Evolutionary conservation across 192 early-diverging fungal species (phyloP), one percentile per base, ranked within the genome.

Genomic region (Entophlyctis helioformis): DNA sequence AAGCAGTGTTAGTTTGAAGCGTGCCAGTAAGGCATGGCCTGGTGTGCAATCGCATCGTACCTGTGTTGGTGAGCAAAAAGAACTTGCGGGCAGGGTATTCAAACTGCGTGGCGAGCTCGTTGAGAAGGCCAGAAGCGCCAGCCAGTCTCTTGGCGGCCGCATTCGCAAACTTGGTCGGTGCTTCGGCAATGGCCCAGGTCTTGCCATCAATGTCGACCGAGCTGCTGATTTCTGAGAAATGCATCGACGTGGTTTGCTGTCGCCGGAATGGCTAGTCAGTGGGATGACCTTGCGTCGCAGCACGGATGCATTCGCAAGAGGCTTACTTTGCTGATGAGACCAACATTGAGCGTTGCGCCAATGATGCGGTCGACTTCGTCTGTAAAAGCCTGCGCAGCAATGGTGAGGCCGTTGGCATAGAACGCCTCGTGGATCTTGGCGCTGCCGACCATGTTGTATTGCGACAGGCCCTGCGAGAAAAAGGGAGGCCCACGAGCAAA

Each of bases 121-220:
- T 87, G 2, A 60, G 32, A 67, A 53, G 41, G 12, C 58, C 65
- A 16, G 56, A 48, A 42, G 54, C 54, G 19, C 36, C 40, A 36
- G 32, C 18, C 31, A 21, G 22, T 2, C 50, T 49, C 19, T 52
- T 48, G 0, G 47, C 35, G 37, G 48, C 55, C 21, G 57, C 53
- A 21, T 53, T 44, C 23, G 50, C 49, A 39, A 47, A 41, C 23
- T 26, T 51, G 4, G 62, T 51, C 10, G 37, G 50, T 15, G 52
- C 42, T 41, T 87, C 87, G 3, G 72, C 71, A 41, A 96, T 86
- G 8, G 78, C 80, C 78, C 85, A 84, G 1, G 86, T 83, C 46
- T 84, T 85, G 16, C 91, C 91, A 41, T 86, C 80, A 15, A 89
- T 51, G 10, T 67, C 64, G 26, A n/a, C n/a, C n/a, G n/a, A n/a